Percentiles rank a stretch among this genome's conserved stretches.
Evolutionary conservation across 192 early-diverging fungal genomes (phyloP).

Genomic region (Entomortierella beljakovae): DNA sequence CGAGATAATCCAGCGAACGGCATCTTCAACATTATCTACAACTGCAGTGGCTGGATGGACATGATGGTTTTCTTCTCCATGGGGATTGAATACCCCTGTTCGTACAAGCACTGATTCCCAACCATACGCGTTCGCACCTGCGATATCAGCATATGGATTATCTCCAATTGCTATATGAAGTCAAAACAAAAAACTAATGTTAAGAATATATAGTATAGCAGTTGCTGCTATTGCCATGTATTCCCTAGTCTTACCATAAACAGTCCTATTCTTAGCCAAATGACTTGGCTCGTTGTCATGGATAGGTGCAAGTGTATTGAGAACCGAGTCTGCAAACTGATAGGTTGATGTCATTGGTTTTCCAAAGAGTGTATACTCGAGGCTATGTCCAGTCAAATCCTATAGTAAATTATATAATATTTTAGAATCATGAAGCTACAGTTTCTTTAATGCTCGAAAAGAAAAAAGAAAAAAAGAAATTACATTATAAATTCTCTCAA

Average conservation of each 20-base stretch:
- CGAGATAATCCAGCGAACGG: slow-evolving; percentile 64
- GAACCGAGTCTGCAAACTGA: slow-evolving; percentile 68
- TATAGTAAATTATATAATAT: slow-evolving; percentile 4
- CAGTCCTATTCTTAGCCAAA: slow-evolving; percentile 13
- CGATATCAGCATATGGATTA: slow-evolving; percentile 79
- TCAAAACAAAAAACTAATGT: no score
- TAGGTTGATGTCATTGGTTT: slow-evolving; percentile 88
- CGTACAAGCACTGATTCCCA: slow-evolving; percentile 80
- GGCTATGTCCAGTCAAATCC: slow-evolving; percentile 55
- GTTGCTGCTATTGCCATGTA: slow-evolving; percentile 59
- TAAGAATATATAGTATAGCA: no score
- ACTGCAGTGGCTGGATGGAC: slow-evolving; percentile 67
- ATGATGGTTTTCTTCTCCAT: slow-evolving; percentile 65
- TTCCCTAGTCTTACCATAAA: slow-evolving; percentile 48
- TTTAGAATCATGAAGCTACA: neutral
- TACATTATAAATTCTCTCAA: slow-evolving; percentile 76
- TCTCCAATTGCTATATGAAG: slow-evolving; percentile 68
- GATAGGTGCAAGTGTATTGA: slow-evolving; percentile 49
- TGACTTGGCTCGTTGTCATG: slow-evolving; percentile 18
- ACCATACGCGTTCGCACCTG: slow-evolving; percentile 77
- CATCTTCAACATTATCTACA: slow-evolving; percentile 75
- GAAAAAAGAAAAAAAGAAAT: neutral
- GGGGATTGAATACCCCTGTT: slow-evolving; percentile 71
- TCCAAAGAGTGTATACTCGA: slow-evolving; percentile 81
- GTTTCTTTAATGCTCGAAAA: no score